Percentiles rank a stretch among this genome's conserved stretches.
These are phyloP conservation scores for Acanthamoeba healyi DNA, from an alignment of 208 protist species.

Conservation along the genomic window DNA sequence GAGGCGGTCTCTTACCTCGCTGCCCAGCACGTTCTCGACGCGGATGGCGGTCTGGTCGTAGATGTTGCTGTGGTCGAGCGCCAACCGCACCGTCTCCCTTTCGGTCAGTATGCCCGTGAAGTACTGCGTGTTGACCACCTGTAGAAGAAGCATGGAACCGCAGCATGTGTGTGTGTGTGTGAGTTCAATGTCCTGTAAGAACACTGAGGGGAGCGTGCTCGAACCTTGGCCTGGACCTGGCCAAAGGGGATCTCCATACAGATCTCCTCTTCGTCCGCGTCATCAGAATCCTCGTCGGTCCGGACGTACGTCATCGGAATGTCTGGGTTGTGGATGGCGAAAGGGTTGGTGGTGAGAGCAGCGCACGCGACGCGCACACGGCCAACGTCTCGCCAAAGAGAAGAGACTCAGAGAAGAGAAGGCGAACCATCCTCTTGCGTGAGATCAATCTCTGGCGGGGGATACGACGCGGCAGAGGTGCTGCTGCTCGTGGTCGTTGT, in stretches of 20 bases:
- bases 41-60: constrained; percentile 7
- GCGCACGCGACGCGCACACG: too few species aligned
- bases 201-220: not conserved
- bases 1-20: too few species aligned
- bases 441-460: not conserved
- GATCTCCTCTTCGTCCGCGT: constrained; percentile 30
- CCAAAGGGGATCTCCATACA: constrained; percentile 55
- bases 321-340: too few species aligned
- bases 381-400: too few species aligned
- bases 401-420: too few species aligned
- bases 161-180: too few species aligned
- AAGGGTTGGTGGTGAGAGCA: too few species aligned
- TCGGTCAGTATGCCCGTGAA: not conserved
- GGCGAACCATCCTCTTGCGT: not conserved
- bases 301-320: not conserved
- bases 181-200: too few species aligned
- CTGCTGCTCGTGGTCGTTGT: not conserved
- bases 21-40: constrained; percentile 12
- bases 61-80: not conserved
- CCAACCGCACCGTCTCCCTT: not conserved
- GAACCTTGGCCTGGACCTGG: constrained; percentile 23
- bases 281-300: not conserved
- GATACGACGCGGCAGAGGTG: not conserved
- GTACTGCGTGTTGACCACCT: constrained; percentile 7
- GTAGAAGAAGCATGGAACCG: too few species aligned